Evolutionary conservation across 805 yeast species (phyloP).

Genomic region (Schwanniomyces sp.): DNA sequence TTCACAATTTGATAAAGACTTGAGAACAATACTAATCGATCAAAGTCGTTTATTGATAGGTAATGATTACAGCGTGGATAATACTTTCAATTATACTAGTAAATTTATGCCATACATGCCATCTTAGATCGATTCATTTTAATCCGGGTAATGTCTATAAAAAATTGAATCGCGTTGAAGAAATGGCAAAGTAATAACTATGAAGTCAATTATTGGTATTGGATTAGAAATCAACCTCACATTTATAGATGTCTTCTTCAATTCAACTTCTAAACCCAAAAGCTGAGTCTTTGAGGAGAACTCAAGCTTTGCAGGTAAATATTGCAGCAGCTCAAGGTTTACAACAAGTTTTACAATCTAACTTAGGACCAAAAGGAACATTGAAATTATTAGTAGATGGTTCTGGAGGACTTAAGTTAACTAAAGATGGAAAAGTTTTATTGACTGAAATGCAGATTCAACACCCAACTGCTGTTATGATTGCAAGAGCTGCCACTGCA

Average conservation of each 20-base stretch:
- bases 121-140: neutral
- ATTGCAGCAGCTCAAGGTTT: conserved; percentile 96
- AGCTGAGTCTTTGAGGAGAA: conserved; percentile 94
- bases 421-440: conserved; percentile 95
- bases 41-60: too few species aligned
- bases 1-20: too few species aligned
- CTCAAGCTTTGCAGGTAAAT: conserved; percentile 94
- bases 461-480: conserved; percentile 50
- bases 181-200: conserved; percentile 3
- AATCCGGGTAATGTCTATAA: conserved; percentile 2
- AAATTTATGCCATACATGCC: too few species aligned
- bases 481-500: conserved; percentile 95
- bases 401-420: conserved; percentile 89
- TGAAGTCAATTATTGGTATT: neutral
- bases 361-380: conserved; percentile 96
- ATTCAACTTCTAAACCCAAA: conserved; percentile 92
- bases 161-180: conserved; percentile 6
- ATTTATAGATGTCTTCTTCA: conserved; percentile 48
- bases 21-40: too few species aligned
- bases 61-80: too few species aligned
- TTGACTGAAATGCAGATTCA: conserved; percentile 93
- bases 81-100: too few species aligned
- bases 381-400: conserved; percentile 96
- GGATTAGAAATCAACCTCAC: conserved; percentile 1
- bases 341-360: conserved; percentile 87